These are phyloP conservation scores for Rehmannia glutinosa DNA, from an alignment of 257 asterid species.

Conservation along the genomic window DNA sequence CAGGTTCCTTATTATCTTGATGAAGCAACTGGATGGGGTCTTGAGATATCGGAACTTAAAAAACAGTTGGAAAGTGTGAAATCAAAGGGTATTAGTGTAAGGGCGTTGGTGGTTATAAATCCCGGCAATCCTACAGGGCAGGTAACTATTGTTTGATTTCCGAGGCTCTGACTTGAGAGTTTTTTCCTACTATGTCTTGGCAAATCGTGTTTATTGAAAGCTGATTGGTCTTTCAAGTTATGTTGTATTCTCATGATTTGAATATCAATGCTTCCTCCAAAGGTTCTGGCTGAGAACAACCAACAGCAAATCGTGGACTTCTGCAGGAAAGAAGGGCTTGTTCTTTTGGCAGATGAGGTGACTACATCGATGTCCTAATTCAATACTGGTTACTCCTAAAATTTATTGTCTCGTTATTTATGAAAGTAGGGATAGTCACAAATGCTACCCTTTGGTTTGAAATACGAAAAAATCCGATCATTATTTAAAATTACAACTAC, in stretches of 20 bases:
- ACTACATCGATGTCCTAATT: constrained; percentile 2
- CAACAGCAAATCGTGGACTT: constrained; percentile 81
- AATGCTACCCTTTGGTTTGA: no score
- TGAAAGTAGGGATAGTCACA: neutral
- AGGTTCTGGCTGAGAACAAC: constrained; percentile 50
- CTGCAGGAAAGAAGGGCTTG: constrained; percentile 97
- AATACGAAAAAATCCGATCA: no score
- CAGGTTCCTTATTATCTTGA: constrained; percentile 98
- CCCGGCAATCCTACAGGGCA: constrained; percentile 99
- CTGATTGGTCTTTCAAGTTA: neutral
- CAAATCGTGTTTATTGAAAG: neutral
- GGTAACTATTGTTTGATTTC: constrained; percentile 32
- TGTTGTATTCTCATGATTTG: neutral
- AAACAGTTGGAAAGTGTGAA: constrained; percentile 77
- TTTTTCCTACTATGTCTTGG: neutral
- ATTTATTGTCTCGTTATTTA: neutral
- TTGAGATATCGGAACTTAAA: constrained; percentile 77
- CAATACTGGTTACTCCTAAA: neutral
- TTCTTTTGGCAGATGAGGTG: constrained; percentile 98
- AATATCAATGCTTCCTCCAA: constrained; percentile 8
- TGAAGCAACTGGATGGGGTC: constrained; percentile 96
- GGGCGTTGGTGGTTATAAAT: constrained; percentile 95
- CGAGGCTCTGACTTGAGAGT: neutral
- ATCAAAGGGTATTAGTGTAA: constrained; percentile 63
- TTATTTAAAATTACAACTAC: neutral